These are phyloP conservation scores for Paecilomyces dactylethromorphus DNA, from an alignment of 2,329 filamentous ascomycete genomes.

Conservation along the genomic window DNA sequence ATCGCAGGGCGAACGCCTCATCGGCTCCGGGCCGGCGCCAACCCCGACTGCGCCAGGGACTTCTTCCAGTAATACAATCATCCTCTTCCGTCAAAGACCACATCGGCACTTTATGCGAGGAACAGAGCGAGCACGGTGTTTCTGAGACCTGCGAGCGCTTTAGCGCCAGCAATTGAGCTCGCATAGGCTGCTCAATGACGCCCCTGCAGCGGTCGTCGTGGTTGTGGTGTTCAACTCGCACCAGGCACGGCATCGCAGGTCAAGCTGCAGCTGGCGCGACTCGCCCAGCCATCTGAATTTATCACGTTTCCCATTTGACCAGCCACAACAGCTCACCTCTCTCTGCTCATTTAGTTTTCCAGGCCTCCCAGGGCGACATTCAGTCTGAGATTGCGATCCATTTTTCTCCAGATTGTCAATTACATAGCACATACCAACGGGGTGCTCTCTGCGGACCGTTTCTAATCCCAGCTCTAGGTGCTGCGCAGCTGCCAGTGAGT, in stretches of 20 bases:
- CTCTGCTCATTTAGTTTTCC: not conserved
- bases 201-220: conserved; percentile 7
- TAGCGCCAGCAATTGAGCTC: conserved; percentile 6
- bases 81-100: not conserved
- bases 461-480: not conserved
- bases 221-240: conserved; percentile 6
- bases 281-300: conserved; percentile 37
- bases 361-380: not conserved
- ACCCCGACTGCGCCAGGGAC: not conserved
- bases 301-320: conserved; percentile 13
- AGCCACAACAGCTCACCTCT: conserved; percentile 11
- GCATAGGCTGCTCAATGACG: conserved; percentile 5
- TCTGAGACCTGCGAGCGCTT: conserved; percentile 1
- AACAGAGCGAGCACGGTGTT: not conserved
- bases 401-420: not conserved
- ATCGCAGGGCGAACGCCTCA: not conserved
- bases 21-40: not conserved
- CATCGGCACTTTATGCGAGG: not conserved
- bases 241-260: conserved; percentile 10
- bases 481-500: not conserved
- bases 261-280: conserved; percentile 8
- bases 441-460: not conserved
- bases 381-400: not conserved
- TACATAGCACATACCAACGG: not conserved
- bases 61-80: not conserved